phyloP scores from a whole-genome alignment of 164 flowering plant genomes.

The Pachysandra terminalis region DNA sequence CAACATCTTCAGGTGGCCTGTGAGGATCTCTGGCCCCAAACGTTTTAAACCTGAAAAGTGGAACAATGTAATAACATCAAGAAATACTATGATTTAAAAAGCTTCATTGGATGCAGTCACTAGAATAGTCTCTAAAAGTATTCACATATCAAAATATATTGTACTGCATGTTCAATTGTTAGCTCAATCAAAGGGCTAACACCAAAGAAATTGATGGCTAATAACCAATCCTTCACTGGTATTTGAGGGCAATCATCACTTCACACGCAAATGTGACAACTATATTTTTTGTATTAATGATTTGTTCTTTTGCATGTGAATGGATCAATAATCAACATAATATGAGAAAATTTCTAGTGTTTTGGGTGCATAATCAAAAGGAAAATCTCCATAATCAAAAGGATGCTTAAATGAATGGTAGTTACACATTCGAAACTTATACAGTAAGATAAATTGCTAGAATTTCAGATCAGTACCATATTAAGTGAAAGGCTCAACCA shows the following conservation, averaged over 20 bases:
- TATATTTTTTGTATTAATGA: background rate
- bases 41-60: conserved; percentile 75
- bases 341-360: background rate
- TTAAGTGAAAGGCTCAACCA: too few species aligned
- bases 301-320: conserved; percentile 2
- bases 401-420: too few species aligned
- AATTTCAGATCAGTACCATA: too few species aligned
- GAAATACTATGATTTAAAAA: background rate
- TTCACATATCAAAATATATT: too few species aligned
- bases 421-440: too few species aligned
- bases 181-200: background rate
- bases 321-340: background rate
- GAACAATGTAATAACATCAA: background rate
- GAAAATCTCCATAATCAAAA: too few species aligned
- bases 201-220: background rate
- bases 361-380: too few species aligned
- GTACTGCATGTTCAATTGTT: background rate
- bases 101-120: background rate
- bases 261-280: background rate
- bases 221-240: background rate
- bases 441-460: too few species aligned
- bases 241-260: background rate
- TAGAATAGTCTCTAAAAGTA: background rate
- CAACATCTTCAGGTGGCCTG: conserved; percentile 92
- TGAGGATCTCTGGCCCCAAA: conserved; percentile 90